Base-by-base conservation (phyloP, 495 filamentous ascomycete genomes). In the Penicillium herquei region DNA sequence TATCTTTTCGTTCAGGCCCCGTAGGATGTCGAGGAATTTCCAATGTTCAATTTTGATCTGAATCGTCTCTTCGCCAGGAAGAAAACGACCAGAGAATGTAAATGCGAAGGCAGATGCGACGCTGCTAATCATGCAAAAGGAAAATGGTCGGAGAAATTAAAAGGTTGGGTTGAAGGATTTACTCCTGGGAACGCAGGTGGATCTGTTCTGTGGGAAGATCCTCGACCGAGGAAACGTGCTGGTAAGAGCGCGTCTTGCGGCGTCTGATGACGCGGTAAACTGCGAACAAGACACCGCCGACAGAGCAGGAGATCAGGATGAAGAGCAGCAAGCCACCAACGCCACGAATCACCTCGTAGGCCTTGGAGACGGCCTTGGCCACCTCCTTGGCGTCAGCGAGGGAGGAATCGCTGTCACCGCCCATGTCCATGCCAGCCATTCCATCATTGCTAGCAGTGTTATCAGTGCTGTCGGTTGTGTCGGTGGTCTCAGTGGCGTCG, bases 271-370 rank as follows among this genome's bases (percentile, higher is more conserved):
- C 26, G 37, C 61, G 63, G 54, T 59, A 68, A 14, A 63, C 63
- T n/a, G 52, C 59, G 40, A 69, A 46, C 10, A 18, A 39, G 12
- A 66, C 57, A 30, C 70, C 71, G 21, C 65, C 63, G 37, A 70
- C 34, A 3, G 63, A 59, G 51, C 68, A 63, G 2, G 53, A 33
- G 14, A 69, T 26, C 31, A 73, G 48, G 40, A 74, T 62, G 52
- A 73, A 62, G 32, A 76, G 65, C 41, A 76, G 47, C 0, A 76
- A 49, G 34, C 64, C 63, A 4, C 71, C 69, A 0, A 74, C 59
- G 16, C 65, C 70, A 44, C 62, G 67, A 21, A 76, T 65, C 37
- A 76, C 58, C 10, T 74, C 68, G 57, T 66, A 71, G 11, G 73
- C 73, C 59, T 63, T 65, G 56, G 55, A 61, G 11, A 68, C 65